Evolutionary conservation across 1,284 basidiomycete genomes (phyloP), one percentile per base, ranked within the genome.

Genomic region (Agroathelia rolfsii): DNA sequence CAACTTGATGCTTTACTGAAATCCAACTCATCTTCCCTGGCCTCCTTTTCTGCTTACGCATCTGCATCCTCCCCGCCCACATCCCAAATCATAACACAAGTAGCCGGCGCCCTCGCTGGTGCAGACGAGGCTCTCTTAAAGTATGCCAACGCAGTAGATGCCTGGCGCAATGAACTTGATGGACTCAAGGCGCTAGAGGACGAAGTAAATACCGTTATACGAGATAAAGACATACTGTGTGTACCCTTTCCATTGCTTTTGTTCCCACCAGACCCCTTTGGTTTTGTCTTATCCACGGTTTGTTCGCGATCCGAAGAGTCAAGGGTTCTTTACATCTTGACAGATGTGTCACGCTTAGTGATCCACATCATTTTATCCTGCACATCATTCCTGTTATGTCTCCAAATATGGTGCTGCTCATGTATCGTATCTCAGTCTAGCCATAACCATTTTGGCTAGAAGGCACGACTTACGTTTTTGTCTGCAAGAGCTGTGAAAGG

Each of bases 161-260:
- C 64, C 20, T 85, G 81, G 73, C 64, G 72, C 27, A 69, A 69
- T 23, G 62, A 70, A 42, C 60, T 61, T 11, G 32, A 36, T 24
- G 20, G 31, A 1, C 41, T 84, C 42, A 70, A 64, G 40, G 55
- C 56, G 16, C 58, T 84, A 40, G 81, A 87, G 51, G 76, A 82
- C 24, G 78, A 81, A 33, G 68, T 85, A 3, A 64, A 60, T 11
- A 75, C 69, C 41, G 62, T 84, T 35, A 59, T 81, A 32, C 61
- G 79, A 3, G 82, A 86, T 52, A 58, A 80, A 23, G 82, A 86
- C 44, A 85, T 86, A 41, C 61, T 85, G 82, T 84, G 42, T 50
- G 80, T 66, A 6, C 23, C 35, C 24, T 24, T 32, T 9, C 5
- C 15, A 16, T 10, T 6, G 11, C 19, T 35, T 15, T 16, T 20